Evolutionary conservation across 139 green algal genomes (phyloP), one percentile per base, ranked within the genome.

Genomic region (Coelastrella sp.): DNA sequence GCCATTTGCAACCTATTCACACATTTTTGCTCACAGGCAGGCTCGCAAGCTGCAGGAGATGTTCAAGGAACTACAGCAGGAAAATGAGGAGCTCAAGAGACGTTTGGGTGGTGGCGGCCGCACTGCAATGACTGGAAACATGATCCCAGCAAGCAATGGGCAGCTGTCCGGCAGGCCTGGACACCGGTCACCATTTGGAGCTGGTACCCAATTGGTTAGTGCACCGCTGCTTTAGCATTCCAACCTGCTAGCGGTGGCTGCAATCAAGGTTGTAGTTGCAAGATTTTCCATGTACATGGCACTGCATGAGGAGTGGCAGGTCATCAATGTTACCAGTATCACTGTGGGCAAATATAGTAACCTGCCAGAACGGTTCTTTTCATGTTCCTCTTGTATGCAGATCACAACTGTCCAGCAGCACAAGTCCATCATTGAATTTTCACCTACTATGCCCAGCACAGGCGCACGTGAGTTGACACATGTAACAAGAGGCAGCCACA

Each of bases 21-120:
- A 25, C 63, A 2, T 5, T 79, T 43, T 15, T 38, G 23, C 23
- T 27, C 79, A 78, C 90, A 95, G 92, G 86, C 91, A 96, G 67
- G 81, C 88, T 1, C 86, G 88, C 3, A 93, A 94, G 75, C 90
- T 96, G 30, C 89, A 93, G 34, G 91, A 96, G 27, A 91, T 90
- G 83, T 72, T 96, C 19, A 92, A 94, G 38, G 68, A 35, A 5
- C 27, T 86, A 34, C 81, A 90, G 59, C 34, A 77, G 40, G 81
- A 92, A 27, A 87, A 83, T 25, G 81, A 90, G 41, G 30, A 66
- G 6, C 37, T 88, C 4, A 48, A 72, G 43, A 59, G 75, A 30
- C 73, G 73, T 25, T 27, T 51, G n/a, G 34, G 48, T 8, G 41
- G 57, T 59, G 53, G 75, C 21, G 74, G 79, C 32, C 66, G 84